A percentile compares a stretch with the other conserved stretches of the same genome.
Conservation (phyloP, 805 yeast genomes). For the Candida qinlingensis region DNA sequence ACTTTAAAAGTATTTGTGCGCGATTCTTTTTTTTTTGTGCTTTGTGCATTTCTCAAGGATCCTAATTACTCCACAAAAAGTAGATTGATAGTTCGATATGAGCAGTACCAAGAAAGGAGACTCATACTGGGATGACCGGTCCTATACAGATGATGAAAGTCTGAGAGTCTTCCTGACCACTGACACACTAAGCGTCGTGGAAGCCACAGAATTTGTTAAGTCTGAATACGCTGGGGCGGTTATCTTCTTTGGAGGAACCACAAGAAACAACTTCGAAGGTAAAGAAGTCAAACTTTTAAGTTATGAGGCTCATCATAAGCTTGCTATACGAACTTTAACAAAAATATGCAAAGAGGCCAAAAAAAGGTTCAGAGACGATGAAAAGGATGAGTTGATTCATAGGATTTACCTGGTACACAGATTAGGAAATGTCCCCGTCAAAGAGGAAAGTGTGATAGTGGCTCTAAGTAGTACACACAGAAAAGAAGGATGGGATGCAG, state of each 20-base stretch:
- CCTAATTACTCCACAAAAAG: too few species aligned
- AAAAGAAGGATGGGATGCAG: slow-evolving; percentile 43
- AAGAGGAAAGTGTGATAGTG: slow-evolving; percentile 41
- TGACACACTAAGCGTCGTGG: slow-evolving; percentile 13
- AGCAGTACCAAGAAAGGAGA: too few species aligned
- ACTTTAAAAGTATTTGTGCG: too few species aligned
- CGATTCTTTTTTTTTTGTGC: not conserved
- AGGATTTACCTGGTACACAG: slow-evolving; percentile 39
- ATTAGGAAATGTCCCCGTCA: slow-evolving; percentile 42
- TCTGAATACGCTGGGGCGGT: slow-evolving; percentile 42
- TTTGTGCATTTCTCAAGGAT: not conserved
- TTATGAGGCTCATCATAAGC: slow-evolving; percentile 42
- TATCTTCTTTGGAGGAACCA: slow-evolving; percentile 45
- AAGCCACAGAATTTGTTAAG: slow-evolving; percentile 35
- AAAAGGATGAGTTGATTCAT: slow-evolving; percentile 23
- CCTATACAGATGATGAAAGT: not conserved
- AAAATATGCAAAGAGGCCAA: slow-evolving; percentile 32
- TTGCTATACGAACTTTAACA: slow-evolving; percentile 35
- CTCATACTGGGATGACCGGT: too few species aligned
- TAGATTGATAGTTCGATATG: too few species aligned
- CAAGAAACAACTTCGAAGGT: slow-evolving; percentile 39
- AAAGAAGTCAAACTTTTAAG: slow-evolving; percentile 34
- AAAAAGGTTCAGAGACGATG: slow-evolving; percentile 19
- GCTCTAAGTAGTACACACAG: slow-evolving; percentile 42
- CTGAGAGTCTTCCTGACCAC: slow-evolving; percentile 25